phyloP scores from a whole-genome alignment of 208 protist species.

The Novymonas esmeraldas region DNA sequence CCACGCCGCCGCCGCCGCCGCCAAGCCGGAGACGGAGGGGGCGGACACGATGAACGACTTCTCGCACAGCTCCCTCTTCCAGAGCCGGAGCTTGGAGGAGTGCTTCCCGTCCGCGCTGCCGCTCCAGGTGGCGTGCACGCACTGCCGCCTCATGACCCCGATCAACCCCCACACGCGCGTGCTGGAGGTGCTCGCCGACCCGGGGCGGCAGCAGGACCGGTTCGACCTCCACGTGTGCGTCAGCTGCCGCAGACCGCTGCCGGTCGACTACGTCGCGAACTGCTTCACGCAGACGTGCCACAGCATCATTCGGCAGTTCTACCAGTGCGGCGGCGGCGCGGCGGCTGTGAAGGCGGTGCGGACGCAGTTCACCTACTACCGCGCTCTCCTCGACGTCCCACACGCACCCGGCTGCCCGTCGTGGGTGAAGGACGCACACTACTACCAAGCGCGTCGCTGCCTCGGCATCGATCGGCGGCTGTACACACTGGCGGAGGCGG shows the following conservation, averaged over 20 bases:
- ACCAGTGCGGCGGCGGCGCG: conserved; percentile 61
- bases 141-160: conserved; percentile 65
- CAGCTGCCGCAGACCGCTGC: conserved; percentile 57
- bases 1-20: conserved; percentile 32
- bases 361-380: conserved; percentile 88
- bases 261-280: conserved; percentile 78
- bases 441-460: conserved; percentile 68
- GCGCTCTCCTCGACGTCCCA: conserved; percentile 88
- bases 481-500: conserved; percentile 68
- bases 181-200: conserved; percentile 45
- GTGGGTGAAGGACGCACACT: conserved; percentile 65
- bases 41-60: conserved; percentile 60
- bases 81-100: conserved; percentile 60
- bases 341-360: conserved; percentile 71
- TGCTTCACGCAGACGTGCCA: conserved; percentile 80
- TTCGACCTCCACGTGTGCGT: conserved; percentile 85
- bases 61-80: conserved; percentile 77
- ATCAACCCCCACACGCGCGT: conserved; percentile 87
- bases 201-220: conserved; percentile 20
- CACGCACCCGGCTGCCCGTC: conserved; percentile 69
- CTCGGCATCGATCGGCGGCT: conserved; percentile 60
- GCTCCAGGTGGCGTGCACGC: conserved; percentile 73
- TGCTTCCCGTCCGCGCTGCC: conserved; percentile 78
- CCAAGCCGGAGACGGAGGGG: conserved; percentile 28
- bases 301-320: conserved; percentile 79